phyloP scores from a whole-genome alignment of 192 early-diverging fungal species.

The Backusella tarrabulga region DNA sequence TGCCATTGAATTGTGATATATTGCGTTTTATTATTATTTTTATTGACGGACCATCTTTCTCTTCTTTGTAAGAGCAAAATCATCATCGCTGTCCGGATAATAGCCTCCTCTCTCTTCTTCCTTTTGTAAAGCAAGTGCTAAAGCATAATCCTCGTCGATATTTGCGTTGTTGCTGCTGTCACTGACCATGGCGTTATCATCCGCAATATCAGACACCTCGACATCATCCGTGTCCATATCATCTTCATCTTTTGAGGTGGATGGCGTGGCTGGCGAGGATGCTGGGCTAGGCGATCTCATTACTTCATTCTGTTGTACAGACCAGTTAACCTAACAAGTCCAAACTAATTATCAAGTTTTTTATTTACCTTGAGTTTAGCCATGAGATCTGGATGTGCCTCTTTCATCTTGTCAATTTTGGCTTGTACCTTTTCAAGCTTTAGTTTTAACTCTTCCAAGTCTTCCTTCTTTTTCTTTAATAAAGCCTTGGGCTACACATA shows the following conservation, averaged over 20 bases:
- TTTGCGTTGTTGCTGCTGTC: neutral
- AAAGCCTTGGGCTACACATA: conserved; percentile 32
- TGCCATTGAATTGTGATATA: neutral
- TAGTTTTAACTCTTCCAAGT: conserved; percentile 53
- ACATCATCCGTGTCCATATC: neutral
- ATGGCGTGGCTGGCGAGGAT: conserved; percentile 1
- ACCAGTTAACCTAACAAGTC: neutral
- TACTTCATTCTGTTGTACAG: neutral
- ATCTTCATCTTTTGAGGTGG: neutral
- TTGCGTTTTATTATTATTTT: neutral
- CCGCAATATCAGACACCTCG: neutral
- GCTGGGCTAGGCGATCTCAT: neutral
- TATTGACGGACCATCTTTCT: neutral
- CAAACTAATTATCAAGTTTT: neutral
- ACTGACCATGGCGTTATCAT: neutral
- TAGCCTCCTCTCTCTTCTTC: conserved; percentile 20
- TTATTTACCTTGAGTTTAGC: conserved; percentile 23
- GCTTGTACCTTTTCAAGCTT: conserved; percentile 61
- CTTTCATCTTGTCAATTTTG: conserved; percentile 50
- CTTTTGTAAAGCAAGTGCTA: conserved; percentile 27
- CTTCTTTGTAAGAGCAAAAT: conserved; percentile 16
- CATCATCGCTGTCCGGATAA: conserved; percentile 15
- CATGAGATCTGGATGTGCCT: conserved; percentile 23
- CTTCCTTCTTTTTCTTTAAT: conserved; percentile 61
- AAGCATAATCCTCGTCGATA: conserved; percentile 23